Evolutionary conservation across 495 filamentous ascomycete species (phyloP), one percentile per base, ranked within the genome.

Genomic region (Achaetomiella virescens): DNA sequence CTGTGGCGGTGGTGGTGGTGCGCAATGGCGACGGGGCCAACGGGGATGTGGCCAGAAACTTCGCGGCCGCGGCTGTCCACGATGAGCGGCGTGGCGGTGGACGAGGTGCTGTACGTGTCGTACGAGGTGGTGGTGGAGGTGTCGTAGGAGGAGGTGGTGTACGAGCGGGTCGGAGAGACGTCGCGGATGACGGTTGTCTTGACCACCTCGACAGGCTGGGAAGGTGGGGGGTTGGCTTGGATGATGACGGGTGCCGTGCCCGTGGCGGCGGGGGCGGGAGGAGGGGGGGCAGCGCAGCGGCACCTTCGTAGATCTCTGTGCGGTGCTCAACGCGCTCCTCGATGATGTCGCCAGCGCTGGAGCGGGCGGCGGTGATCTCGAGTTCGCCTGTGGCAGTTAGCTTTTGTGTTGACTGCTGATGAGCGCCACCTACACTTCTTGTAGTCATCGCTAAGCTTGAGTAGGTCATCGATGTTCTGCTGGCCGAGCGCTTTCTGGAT

Each of bases 381-480:
- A 64, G 58, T 46, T 78, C 75, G 11, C 64, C 71, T 67, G 41
- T 21, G n/a, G 1, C 14, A 12, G 54, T 71, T 58, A 70, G 65
- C 42, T 31, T 31, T 14, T 36, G 11, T 9, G 15, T 25, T 20
- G 17, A 31, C 12, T 24, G 33, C n/a, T 27, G 6, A 48, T 4
- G 37, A n/a, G 41, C 18, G 12, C 10, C 17, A 55, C 70, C 46
- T 59, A 80, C 75, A 71, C 48, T 70, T 77, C 67, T 83, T 80
- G 57, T 83, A 86, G 29, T 88, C 81, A 61, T 88, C 86, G 66
- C 89, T 95, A 38, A 90, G 73, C 57, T 81, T 84, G 59, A 96
- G 86, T 52, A 95, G 75, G 60, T 92, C 86, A 63, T 96, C 90
- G 61, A 96, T 96, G 58, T 95, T 88, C 25, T 90, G 83, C 57